Conservation (phyloP, 768 basidiomycete genomes). For the Cyathus striatus region DNA sequence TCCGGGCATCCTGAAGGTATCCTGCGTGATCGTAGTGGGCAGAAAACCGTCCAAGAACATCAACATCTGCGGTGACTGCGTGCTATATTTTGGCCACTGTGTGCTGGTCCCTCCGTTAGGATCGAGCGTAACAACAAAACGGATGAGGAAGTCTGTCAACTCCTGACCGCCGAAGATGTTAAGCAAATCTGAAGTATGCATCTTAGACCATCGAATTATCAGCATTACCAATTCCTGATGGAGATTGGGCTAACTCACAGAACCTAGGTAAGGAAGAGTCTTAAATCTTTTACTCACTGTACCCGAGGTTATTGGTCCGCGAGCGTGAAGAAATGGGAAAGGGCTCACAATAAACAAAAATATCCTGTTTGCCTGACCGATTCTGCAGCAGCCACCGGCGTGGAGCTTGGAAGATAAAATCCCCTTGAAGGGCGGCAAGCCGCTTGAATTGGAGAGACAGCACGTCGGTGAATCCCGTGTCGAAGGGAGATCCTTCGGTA, state of each 20-base stretch:
- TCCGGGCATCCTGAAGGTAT: conserved; percentile 15
- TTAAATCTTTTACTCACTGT: conserved; percentile 39
- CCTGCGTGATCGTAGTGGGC: conserved; percentile 13
- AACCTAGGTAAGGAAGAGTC: conserved; percentile 27
- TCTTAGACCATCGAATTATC: conserved; percentile 13
- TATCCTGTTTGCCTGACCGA: conserved; percentile 27
- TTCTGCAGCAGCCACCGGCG: conserved; percentile 37
- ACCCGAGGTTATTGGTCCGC: too few species aligned
- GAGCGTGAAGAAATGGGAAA: too few species aligned
- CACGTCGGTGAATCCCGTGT: conserved; percentile 30
- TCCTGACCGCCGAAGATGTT: conserved; percentile 29
- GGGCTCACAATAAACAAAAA: conserved; percentile 32
- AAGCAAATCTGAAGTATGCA: conserved; percentile 31
- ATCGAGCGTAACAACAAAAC: conserved; percentile 23
- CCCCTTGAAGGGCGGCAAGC: conserved; percentile 38
- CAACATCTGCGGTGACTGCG: conserved; percentile 14
- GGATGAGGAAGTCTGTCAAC: conserved; percentile 35
- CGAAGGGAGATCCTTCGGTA: conserved; percentile 38
- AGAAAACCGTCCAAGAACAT: conserved; percentile 21
- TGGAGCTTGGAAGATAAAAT: conserved; percentile 42
- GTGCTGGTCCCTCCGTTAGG: conserved; percentile 9
- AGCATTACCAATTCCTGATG: not conserved
- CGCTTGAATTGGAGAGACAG: conserved; percentile 40
- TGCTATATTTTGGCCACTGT: conserved; percentile 16
- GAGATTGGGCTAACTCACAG: conserved; percentile 18